Conservation (phyloP, 192 early-diverging fungal species). For the Backusella psychrophila region DNA sequence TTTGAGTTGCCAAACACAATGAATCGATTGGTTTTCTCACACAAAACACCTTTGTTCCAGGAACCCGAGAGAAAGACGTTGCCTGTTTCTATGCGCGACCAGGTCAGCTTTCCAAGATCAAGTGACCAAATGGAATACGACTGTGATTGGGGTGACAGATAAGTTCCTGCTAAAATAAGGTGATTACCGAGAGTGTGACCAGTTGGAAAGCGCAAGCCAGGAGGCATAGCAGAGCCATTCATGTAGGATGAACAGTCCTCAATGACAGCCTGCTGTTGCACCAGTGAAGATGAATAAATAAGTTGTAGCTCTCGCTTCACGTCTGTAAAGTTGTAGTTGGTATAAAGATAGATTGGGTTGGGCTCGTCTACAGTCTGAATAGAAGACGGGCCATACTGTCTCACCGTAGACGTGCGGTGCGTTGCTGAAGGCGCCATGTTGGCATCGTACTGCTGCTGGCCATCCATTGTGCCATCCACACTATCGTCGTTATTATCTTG, state of each 20-base stretch:
- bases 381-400: conserved; percentile 15
- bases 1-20: conserved; percentile 72
- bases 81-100: conserved; percentile 70
- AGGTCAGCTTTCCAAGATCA: conserved; percentile 56
- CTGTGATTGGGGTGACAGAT: conserved; percentile 63
- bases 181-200: conserved; percentile 69
- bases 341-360: conserved; percentile 70
- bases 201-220: conserved; percentile 75
- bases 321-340: conserved; percentile 80
- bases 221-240: conserved; percentile 61
- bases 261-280: conserved; percentile 42
- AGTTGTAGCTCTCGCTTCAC: conserved; percentile 77
- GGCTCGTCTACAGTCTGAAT: conserved; percentile 42
- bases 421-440: neutral
- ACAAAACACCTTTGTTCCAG: conserved; percentile 75
- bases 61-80: conserved; percentile 65
- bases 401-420: neutral
- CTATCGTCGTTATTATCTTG: neutral
- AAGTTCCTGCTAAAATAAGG: conserved; percentile 69
- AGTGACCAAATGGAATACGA: conserved; percentile 75
- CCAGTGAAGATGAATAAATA: conserved; percentile 48
- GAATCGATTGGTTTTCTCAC: conserved; percentile 61
- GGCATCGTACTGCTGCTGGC: neutral
- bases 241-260: conserved; percentile 71
- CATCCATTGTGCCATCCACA: neutral